Evolutionary conservation across 768 basidiomycete genomes (phyloP), one percentile per base, ranked within the genome.

Genomic region (Gyrodon lividus): DNA sequence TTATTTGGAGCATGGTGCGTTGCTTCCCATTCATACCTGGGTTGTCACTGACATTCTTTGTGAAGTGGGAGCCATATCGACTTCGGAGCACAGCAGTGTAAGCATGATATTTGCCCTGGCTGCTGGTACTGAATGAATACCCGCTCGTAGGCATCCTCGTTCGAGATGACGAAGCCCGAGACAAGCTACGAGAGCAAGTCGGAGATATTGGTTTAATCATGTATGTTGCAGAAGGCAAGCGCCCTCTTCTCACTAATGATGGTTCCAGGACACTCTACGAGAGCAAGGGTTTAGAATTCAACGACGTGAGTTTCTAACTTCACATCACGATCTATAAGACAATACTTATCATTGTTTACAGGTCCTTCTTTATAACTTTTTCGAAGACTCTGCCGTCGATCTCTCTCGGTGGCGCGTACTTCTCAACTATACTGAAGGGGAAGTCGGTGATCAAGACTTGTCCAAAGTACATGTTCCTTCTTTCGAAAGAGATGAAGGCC

Each of bases 321-420:
- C 7, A 6, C n/a, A 24, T 43, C 13, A 6, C 1, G 12, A 26
- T 6, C 12, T 2, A 4, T 5, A 7, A 2, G 26, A 22, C 2
- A 26, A 0, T 52, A 50, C 44, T 57, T 17, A 56, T 30, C 8
- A 2, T 23, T 17, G 9, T 19, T 38, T 39, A 0, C 50, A 88
- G 86, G 86, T 90, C 4, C 71, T 90, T 3, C 59, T 90, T 10
- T 89, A 83, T 58, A 82, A 90, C 55, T 89, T 89, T 66, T 90
- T 90, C 57, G 75, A 80, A 22, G 84, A 86, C 56, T 89, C 88
- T 0, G 57, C 60, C 0, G 66, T 78, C 2, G 76, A 76, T 35
- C 50, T 63, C 2, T 65, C 78, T 0, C 81, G 82, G 42, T 89
- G 87, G 87, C 72, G 83, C 8, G 71, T 85, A 1, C 67, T 87